Percentiles rank a stretch among this genome's conserved stretches.
These are phyloP conservation scores for Tetracladium setigerum DNA, from an alignment of 495 filamentous ascomycete species.

Conservation along the genomic window DNA sequence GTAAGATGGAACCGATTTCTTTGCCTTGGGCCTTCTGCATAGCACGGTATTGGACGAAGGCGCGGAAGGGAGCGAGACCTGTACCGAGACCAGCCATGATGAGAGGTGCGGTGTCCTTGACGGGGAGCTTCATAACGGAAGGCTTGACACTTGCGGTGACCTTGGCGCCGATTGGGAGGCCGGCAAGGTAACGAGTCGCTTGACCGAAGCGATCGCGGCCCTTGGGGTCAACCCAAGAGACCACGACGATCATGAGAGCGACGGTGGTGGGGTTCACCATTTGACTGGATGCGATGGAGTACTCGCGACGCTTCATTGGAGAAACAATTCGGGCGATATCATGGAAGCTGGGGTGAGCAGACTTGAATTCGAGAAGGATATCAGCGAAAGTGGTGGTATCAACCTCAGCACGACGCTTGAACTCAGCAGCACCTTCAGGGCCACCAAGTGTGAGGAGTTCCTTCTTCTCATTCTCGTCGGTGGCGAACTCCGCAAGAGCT, in stretches of 20 bases:
- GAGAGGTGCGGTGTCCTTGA: conserved; percentile 75
- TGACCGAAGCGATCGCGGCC: conserved; percentile 89
- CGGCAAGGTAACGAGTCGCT: conserved; percentile 80
- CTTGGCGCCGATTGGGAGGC: conserved; percentile 61
- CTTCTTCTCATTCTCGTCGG: conserved; percentile 72
- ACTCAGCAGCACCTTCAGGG: conserved; percentile 81
- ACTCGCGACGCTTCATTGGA: conserved; percentile 93
- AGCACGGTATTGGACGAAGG: conserved; percentile 95
- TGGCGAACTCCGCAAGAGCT: conserved; percentile 77
- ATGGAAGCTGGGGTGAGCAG: conserved; percentile 82
- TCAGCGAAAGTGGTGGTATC: conserved; percentile 92
- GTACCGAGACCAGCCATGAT: conserved; percentile 99
- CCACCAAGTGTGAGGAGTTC: conserved; percentile 69
- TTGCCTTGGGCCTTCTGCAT: conserved; percentile 94
- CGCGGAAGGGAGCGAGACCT: conserved; percentile 93
- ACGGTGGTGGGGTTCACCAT: conserved; percentile 81
- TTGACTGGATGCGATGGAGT: conserved; percentile 95
- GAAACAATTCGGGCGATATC: conserved; percentile 84
- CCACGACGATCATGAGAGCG: conserved; percentile 95
- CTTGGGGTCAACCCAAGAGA: conserved; percentile 82
- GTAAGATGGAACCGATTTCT: conserved; percentile 83
- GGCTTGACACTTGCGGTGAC: conserved; percentile 93
- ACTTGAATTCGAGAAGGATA: conserved; percentile 77
- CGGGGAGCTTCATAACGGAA: conserved; percentile 93
- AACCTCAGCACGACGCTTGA: conserved; percentile 89